These are phyloP conservation scores for Singerocomus inundabilis DNA, from an alignment of 1,284 basidiomycete species.

Conservation along the genomic window DNA sequence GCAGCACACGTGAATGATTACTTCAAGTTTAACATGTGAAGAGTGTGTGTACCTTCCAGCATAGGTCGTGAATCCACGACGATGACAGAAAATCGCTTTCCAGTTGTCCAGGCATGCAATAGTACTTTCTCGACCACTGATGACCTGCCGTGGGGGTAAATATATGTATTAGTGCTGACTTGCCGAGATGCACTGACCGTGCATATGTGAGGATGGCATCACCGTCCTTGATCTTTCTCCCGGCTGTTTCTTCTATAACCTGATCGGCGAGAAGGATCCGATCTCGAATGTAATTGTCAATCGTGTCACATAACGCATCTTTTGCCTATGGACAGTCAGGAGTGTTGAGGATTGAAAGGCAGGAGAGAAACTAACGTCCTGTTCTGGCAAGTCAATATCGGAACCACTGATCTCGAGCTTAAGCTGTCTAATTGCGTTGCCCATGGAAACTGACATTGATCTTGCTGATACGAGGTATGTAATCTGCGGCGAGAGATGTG, in stretches of 20 bases:
- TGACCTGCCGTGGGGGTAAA: slow-evolving; percentile 54
- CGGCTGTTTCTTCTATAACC: slow-evolving; percentile 88
- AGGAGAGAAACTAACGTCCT: slow-evolving; percentile 65
- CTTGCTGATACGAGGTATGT: slow-evolving; percentile 83
- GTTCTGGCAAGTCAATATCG: slow-evolving; percentile 89
- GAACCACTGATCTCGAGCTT: slow-evolving; percentile 95
- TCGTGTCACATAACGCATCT: slow-evolving; percentile 77
- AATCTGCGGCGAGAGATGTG: slow-evolving; percentile 88
- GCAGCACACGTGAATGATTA: slow-evolving; percentile 6
- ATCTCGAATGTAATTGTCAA: slow-evolving; percentile 93
- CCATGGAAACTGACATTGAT: slow-evolving; percentile 94
- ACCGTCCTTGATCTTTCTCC: slow-evolving; percentile 91
- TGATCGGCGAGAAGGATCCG: slow-evolving; percentile 92
- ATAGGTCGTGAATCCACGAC: slow-evolving; percentile 95
- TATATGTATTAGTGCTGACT: slow-evolving; percentile 1
- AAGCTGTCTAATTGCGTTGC: slow-evolving; percentile 90
- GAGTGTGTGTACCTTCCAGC: slow-evolving; percentile 68
- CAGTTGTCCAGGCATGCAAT: slow-evolving; percentile 71
- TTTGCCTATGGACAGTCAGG: slow-evolving; percentile 66
- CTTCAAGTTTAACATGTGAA: background rate
- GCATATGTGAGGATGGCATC: slow-evolving; percentile 94
- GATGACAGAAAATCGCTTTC: slow-evolving; percentile 84
- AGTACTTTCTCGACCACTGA: slow-evolving; percentile 93
- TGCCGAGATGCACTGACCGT: slow-evolving; percentile 47
- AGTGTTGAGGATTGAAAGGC: background rate